Evolutionary conservation across 768 basidiomycete species (phyloP), one percentile per base, ranked within the genome.

Genomic region (Amanita inopinata): DNA sequence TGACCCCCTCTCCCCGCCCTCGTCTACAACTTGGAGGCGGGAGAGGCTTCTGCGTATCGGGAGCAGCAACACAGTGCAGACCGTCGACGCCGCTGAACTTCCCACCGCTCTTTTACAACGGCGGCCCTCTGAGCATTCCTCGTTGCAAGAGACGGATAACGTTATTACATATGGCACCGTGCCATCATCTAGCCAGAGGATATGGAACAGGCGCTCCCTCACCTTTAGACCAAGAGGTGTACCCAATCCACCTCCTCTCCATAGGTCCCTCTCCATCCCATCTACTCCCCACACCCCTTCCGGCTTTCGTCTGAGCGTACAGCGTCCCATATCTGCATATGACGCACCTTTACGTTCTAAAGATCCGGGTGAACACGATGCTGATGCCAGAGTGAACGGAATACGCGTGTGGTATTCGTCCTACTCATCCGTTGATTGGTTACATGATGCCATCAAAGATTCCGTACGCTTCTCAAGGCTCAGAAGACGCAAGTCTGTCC

Each of bases 371-470:
- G 73, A 67, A 5, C 57, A 66, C 12, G 76, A 73, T 33, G 57
- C 70, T 12, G 81, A 78, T 44, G 69, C 77, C 23, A 79, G 76
- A 54, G 77, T 78, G 37, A 94, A 94, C 51, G 92, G 92, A 25
- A 80, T 89, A 44, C 82, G 89, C 19, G 87, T 91, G 24, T 87
- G 83, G 88, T 91, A 90, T 59, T 80, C 83, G 8, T 87, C 85
- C 2, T 94, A 81, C 64, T 80, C 87, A 0, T 90, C 86, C 14
- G 83, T 94, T 44, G 92, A 97, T 61, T 97, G 93, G 94, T 67
- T 97, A 41, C 94, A 97, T 53, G 94, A 97, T 64, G 76, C 88
- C 30, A 89, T 97, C 66, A 93, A 96, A 60, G 90, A 94, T 56
- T 89, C 90, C 0, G 74, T 76, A 5, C 83, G 92, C 20, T 82